A percentile compares a stretch with the other conserved stretches of the same genome.
Conservation (phyloP, 2,329 filamentous ascomycete genomes). For the Alternaria sp. region DNA sequence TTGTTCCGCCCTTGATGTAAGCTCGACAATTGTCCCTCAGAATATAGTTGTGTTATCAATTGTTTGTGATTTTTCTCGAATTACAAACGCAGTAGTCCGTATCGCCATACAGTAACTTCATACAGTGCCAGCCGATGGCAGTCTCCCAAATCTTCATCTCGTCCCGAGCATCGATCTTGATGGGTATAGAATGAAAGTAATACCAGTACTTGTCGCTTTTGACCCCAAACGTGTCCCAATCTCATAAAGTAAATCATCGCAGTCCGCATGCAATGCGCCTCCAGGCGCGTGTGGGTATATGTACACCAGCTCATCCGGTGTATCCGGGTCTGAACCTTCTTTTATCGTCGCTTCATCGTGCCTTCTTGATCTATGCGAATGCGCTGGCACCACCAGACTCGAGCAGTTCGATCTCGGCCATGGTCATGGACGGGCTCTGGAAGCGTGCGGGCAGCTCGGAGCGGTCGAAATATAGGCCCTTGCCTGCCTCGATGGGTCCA, state of each 20-base stretch:
- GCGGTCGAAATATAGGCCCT: conserved; percentile 85
- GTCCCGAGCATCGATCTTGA: conserved; percentile 26
- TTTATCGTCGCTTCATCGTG: conserved; percentile 16
- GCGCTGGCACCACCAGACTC: conserved; percentile 87
- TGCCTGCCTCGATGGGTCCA: conserved; percentile 71
- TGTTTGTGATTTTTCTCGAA: conserved; percentile 7
- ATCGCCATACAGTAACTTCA: conserved; percentile 15
- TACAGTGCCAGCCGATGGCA: conserved; percentile 8
- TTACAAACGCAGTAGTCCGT: conserved; percentile 13
- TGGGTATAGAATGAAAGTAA: conserved; percentile 40
- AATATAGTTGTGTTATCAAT: background rate
- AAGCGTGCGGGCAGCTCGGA: conserved; percentile 87
- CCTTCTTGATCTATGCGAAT: conserved; percentile 52
- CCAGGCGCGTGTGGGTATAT: conserved; percentile 24
- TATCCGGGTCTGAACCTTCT: conserved; percentile 19
- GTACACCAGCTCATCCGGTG: conserved; percentile 24
- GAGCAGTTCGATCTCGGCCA: conserved; percentile 91
- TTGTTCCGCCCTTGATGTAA: no score
- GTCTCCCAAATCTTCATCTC: conserved; percentile 15
- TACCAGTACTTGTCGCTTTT: conserved; percentile 26
- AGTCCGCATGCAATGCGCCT: conserved; percentile 12
- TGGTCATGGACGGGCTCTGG: conserved; percentile 73
- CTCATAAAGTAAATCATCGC: background rate
- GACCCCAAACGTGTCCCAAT: conserved; percentile 8
- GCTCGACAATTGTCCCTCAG: background rate